A percentile compares a stretch with the other conserved stretches of the same genome.
phyloP scores from a whole-genome alignment of 768 basidiomycete genomes.

The Astraeus odoratus region DNA sequence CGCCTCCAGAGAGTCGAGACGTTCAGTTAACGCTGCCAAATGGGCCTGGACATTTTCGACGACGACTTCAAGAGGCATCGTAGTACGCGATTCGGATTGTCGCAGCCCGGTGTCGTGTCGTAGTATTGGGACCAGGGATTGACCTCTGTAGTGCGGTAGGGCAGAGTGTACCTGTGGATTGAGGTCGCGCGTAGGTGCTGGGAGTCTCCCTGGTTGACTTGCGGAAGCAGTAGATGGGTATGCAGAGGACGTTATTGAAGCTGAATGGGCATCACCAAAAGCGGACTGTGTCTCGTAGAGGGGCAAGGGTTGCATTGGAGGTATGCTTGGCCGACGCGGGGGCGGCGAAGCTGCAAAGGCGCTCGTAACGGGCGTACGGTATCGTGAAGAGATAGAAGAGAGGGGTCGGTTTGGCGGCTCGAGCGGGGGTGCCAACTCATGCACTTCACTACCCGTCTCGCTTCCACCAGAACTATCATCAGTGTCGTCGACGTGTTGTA shows the following conservation, averaged over 20 bases:
- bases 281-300: conserved; percentile 68
- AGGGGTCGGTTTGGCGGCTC: conserved; percentile 49
- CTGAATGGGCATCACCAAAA: conserved; percentile 44
- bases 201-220: conserved; percentile 32
- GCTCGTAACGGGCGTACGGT: conserved; percentile 69
- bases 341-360: conserved; percentile 55
- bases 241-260: conserved; percentile 32
- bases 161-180: conserved; percentile 32
- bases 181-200: conserved; percentile 35
- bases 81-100: conserved; percentile 38
- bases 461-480: conserved; percentile 37
- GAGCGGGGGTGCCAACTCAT: conserved; percentile 34
- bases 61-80: conserved; percentile 53
- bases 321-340: conserved; percentile 38
- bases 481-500: conserved; percentile 14
- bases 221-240: conserved; percentile 32
- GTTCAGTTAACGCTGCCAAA: conserved; percentile 74
- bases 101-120: conserved; percentile 30
- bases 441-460: conserved; percentile 43
- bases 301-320: conserved; percentile 66
- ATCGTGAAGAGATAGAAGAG: conserved; percentile 71
- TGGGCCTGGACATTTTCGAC: conserved; percentile 78
- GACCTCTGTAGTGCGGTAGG: conserved; percentile 30
- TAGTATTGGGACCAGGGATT: conserved; percentile 27
- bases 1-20: conserved; percentile 63